Conservation (phyloP, 495 filamentous ascomycete genomes). For the Hypoxylon cercidicola region DNA sequence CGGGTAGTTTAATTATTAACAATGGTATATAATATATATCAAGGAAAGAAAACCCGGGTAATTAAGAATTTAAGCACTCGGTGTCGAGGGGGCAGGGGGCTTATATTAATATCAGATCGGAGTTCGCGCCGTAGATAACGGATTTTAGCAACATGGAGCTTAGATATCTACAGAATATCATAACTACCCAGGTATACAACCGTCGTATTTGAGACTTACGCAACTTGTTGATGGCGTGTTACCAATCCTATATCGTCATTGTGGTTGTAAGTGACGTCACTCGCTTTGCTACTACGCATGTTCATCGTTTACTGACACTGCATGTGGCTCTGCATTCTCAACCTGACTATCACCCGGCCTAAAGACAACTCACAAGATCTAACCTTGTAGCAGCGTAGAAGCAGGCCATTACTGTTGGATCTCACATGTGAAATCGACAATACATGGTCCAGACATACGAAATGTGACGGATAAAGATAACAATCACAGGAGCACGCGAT, state of each 20-base stretch:
- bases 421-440: too few species aligned
- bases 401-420: too few species aligned
- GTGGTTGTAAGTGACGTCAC: not conserved
- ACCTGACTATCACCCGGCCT: too few species aligned
- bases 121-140: conserved; percentile 16
- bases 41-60: not conserved
- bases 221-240: not conserved
- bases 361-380: too few species aligned
- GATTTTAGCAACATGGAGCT: conserved; percentile 17
- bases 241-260: conserved; percentile 16
- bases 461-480: too few species aligned
- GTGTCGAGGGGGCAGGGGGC: conserved; percentile 7
- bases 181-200: not conserved
- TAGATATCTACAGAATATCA: conserved; percentile 21
- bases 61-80: conserved; percentile 28
- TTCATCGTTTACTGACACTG: too few species aligned
- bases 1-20: too few species aligned
- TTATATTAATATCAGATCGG: conserved; percentile 14
- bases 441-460: too few species aligned
- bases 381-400: too few species aligned
- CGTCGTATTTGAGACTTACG: not conserved
- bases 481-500: too few species aligned
- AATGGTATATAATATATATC: not conserved
- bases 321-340: too few species aligned
- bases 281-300: not conserved